Evolutionary conservation across 2,329 filamentous ascomycete species (phyloP).

Genomic region (Hortaea werneckii): DNA sequence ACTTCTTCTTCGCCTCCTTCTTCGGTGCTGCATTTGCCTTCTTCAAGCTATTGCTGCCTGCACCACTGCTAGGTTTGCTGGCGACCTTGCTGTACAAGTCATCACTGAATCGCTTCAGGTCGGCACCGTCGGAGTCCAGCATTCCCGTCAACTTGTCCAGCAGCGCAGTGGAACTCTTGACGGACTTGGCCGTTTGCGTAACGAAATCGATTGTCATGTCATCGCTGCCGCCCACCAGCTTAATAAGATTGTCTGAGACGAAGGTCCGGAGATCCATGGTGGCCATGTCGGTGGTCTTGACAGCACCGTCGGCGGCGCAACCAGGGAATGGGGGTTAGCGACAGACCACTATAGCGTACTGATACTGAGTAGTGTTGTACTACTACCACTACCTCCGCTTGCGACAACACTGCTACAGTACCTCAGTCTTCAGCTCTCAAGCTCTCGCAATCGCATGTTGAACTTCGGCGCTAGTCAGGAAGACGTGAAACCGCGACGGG

Average conservation of each 20-base stretch:
- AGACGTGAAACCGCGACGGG: too few species aligned
- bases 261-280: constrained; percentile 28
- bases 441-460: too few species aligned
- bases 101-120: constrained; percentile 38
- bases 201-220: constrained; percentile 48
- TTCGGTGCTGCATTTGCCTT: constrained; percentile 12
- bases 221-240: constrained; percentile 46
- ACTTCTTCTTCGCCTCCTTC: constrained; percentile 37
- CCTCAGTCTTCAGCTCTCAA: too few species aligned
- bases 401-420: too few species aligned
- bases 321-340: too few species aligned
- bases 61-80: constrained; percentile 10
- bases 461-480: too few species aligned
- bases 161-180: constrained; percentile 38
- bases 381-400: too few species aligned
- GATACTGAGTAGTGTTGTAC: too few species aligned
- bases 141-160: constrained; percentile 43
- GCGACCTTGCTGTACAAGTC: constrained; percentile 33
- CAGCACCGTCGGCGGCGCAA: background rate
- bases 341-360: too few species aligned
- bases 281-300: background rate
- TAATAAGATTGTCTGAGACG: constrained; percentile 41
- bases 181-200: constrained; percentile 42
- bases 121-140: constrained; percentile 38
- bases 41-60: constrained; percentile 14